phyloP scores from a whole-genome alignment of 441 rosid species.

The Populus hybrid region DNA sequence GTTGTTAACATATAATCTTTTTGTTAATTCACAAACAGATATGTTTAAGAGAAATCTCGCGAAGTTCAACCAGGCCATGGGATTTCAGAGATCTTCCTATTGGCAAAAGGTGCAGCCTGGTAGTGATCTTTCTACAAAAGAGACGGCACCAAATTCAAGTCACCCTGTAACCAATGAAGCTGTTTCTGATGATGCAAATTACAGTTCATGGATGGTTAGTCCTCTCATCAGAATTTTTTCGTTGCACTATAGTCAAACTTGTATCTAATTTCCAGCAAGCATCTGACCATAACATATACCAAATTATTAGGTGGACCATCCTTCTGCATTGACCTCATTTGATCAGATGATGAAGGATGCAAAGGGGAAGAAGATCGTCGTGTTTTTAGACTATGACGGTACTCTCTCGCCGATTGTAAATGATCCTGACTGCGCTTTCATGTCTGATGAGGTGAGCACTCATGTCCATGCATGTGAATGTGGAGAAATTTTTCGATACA shows the following conservation, averaged over 20 bases:
- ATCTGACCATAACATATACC: background rate
- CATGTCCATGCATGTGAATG: background rate
- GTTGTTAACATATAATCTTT: background rate
- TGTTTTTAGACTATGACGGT: slow-evolving; percentile 95
- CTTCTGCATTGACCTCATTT: slow-evolving; percentile 74
- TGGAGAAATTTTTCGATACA: background rate
- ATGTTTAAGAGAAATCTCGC: slow-evolving; percentile 24
- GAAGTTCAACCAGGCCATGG: slow-evolving; percentile 28
- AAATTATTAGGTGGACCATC: slow-evolving; percentile 63
- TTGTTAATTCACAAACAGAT: background rate
- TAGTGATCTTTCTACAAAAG: slow-evolving; percentile 5
- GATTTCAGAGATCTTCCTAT: slow-evolving; percentile 23
- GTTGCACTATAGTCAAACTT: background rate
- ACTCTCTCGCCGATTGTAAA: slow-evolving; percentile 96
- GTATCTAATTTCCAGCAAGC: background rate
- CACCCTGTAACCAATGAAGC: slow-evolving; percentile 1
- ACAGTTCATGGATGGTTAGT: slow-evolving; percentile 51
- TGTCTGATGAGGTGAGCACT: slow-evolving; percentile 67
- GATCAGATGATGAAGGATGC: slow-evolving; percentile 68
- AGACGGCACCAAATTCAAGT: slow-evolving; percentile 1
- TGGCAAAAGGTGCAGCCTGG: slow-evolving; percentile 22
- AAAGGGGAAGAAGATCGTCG: slow-evolving; percentile 73
- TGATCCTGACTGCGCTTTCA: slow-evolving; percentile 81
- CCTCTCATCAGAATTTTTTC: background rate
- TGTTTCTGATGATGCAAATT: slow-evolving; percentile 20